Conservation (phyloP, 2,329 filamentous ascomycete species). For the Thelonectria discophora region DNA sequence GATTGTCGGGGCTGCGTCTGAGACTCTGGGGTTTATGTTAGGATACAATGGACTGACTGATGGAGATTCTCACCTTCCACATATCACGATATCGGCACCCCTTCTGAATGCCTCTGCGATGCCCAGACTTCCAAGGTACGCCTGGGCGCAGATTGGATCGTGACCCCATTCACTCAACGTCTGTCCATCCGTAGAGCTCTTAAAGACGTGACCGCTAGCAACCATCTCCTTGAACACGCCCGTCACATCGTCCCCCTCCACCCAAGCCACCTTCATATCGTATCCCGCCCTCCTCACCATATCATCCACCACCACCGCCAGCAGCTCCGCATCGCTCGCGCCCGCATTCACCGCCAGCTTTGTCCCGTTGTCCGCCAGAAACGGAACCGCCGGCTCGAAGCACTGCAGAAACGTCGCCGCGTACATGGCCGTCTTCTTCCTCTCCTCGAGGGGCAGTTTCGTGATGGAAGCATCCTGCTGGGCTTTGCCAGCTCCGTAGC, state of each 20-base stretch:
- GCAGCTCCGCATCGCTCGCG: slow-evolving; percentile 46
- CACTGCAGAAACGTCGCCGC: slow-evolving; percentile 46
- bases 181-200: slow-evolving; percentile 30
- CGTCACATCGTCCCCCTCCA: slow-evolving; percentile 52
- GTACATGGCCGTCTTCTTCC: slow-evolving; percentile 31
- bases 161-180: slow-evolving; percentile 17
- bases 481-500: slow-evolving; percentile 37
- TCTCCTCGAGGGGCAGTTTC: slow-evolving; percentile 23
- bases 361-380: slow-evolving; percentile 44
- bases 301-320: slow-evolving; percentile 61
- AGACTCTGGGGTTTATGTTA: slow-evolving; percentile 51
- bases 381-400: slow-evolving; percentile 42
- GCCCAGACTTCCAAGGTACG: slow-evolving; percentile 61
- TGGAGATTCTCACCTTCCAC: slow-evolving; percentile 47
- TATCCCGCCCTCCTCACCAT: slow-evolving; percentile 61
- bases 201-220: slow-evolving; percentile 41
- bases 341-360: slow-evolving; percentile 51
- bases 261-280: slow-evolving; percentile 50
- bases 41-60: slow-evolving; percentile 31
- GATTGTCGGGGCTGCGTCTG: slow-evolving; percentile 56
- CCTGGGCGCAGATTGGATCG: slow-evolving; percentile 49
- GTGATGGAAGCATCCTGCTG: slow-evolving; percentile 24
- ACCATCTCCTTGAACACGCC: slow-evolving; percentile 40
- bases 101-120: slow-evolving; percentile 50
- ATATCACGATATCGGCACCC: slow-evolving; percentile 55